Conservation (phyloP, 139 green algal genomes). For the Chlamydomonas sphaeroides region DNA sequence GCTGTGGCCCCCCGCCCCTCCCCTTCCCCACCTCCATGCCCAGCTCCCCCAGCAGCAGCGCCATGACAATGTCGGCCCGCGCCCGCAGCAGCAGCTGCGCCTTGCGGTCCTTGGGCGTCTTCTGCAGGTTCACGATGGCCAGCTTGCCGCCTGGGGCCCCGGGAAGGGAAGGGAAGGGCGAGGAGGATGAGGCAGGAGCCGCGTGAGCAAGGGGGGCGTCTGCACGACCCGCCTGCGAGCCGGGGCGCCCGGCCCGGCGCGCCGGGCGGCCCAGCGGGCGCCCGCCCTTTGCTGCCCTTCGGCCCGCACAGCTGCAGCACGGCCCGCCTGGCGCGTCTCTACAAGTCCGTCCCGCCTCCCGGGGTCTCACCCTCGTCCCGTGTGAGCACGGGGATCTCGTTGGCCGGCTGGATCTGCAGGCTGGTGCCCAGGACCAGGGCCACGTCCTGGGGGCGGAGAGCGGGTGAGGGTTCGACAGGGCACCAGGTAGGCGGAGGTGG, state of each 20-base stretch:
- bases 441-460: constrained; percentile 65
- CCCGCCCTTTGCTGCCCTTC: background rate
- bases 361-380: constrained; percentile 31
- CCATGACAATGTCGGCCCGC: constrained; percentile 56
- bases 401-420: constrained; percentile 91
- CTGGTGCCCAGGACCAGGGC: constrained; percentile 87
- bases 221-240: too few relatives aligned
- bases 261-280: too few relatives aligned
- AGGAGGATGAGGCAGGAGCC: too few relatives aligned
- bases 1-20: background rate
- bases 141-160: constrained; percentile 77
- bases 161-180: too few relatives aligned
- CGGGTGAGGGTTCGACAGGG: background rate
- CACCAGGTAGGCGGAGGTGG: background rate
- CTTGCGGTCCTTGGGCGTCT: constrained; percentile 70
- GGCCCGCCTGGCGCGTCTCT: background rate
- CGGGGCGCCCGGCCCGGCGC: too few relatives aligned
- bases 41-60: constrained; percentile 55
- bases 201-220: too few relatives aligned
- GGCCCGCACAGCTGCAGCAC: background rate
- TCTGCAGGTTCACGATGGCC: constrained; percentile 91
- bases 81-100: constrained; percentile 50
- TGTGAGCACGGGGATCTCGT: constrained; percentile 77
- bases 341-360: background rate
- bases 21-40: constrained; percentile 27